These are phyloP conservation scores for Pseudogymnoascus sp. DNA, from an alignment of 2,329 filamentous ascomycete genomes.

Conservation along the genomic window DNA sequence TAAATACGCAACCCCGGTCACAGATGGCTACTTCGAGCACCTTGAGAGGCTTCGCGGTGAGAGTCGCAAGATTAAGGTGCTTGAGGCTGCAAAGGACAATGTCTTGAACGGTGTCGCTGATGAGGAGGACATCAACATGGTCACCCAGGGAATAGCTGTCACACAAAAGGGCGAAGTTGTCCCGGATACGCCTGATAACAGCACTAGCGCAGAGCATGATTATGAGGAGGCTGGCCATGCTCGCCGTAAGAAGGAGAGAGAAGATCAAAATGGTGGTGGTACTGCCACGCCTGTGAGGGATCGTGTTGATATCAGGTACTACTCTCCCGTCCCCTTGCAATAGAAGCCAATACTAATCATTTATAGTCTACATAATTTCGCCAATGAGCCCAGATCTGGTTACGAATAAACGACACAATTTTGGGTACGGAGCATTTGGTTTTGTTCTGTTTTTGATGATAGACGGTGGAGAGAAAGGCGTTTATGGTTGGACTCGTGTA, in stretches of 20 bases:
- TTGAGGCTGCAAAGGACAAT: conserved; percentile 56
- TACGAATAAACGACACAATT: conserved; percentile 18
- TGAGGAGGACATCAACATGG: conserved; percentile 52
- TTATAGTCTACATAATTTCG: conserved; percentile 24
- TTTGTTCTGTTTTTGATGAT: conserved; percentile 7
- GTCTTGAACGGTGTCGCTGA: conserved; percentile 55
- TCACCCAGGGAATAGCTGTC: conserved; percentile 50
- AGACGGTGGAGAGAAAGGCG: conserved; percentile 3
- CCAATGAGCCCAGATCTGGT: conserved; percentile 21
- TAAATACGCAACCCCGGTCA: conserved; percentile 73
- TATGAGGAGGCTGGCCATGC: conserved; percentile 12
- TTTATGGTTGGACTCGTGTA: conserved; percentile 1
- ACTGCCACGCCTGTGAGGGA: conserved; percentile 25
- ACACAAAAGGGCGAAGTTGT: conserved; percentile 49
- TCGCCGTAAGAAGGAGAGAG: conserved; percentile 23
- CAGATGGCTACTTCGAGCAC: conserved; percentile 74
- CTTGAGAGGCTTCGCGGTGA: conserved; percentile 65
- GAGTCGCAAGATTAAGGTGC: conserved; percentile 57
- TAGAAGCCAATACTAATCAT: neutral
- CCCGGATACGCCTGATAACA: conserved; percentile 28
- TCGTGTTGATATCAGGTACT: conserved; percentile 29
- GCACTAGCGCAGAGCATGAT: conserved; percentile 14
- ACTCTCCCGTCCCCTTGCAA: neutral
- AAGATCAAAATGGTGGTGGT: conserved; percentile 9
- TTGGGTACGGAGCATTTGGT: conserved; percentile 5